Conservation (phyloP, 2,329 filamentous ascomycete species). For the Sarocladiaceae sp. region DNA sequence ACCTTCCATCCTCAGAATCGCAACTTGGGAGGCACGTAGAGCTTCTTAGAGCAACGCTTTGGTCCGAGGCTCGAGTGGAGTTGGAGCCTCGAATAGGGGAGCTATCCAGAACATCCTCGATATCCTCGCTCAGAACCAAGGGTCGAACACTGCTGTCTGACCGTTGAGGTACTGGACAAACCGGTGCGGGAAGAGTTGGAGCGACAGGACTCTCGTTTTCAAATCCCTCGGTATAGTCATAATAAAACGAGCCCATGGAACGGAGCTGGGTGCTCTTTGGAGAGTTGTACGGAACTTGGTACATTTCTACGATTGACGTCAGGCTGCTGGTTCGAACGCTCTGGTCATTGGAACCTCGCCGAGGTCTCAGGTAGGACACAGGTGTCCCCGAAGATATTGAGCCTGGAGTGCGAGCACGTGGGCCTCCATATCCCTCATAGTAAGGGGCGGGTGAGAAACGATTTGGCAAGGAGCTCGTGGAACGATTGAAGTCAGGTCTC, state of each 20-base stretch:
- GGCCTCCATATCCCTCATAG: conserved; percentile 14
- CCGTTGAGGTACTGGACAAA: conserved; percentile 25
- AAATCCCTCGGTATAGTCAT: conserved; percentile 48
- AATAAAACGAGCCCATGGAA: conserved; percentile 35
- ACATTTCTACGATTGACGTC: conserved; percentile 45
- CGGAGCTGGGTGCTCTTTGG: conserved; percentile 22
- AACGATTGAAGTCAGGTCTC: conserved; percentile 33
- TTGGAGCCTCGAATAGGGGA: conserved; percentile 6
- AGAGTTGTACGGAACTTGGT: conserved; percentile 24
- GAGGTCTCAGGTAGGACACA: conserved; percentile 25
- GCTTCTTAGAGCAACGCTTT: not conserved
- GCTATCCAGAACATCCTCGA: conserved; percentile 4
- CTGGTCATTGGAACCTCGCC: conserved; percentile 29
- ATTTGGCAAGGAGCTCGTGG: conserved; percentile 32
- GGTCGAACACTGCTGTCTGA: conserved; percentile 18
- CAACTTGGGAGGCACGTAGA: not conserved
- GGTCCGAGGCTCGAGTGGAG: not conserved
- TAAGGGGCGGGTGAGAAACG: conserved; percentile 21
- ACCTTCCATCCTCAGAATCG: not conserved
- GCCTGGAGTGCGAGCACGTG: conserved; percentile 29
- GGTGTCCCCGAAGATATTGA: conserved; percentile 22
- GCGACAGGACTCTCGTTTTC: conserved; percentile 24
- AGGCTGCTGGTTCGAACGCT: conserved; percentile 40
- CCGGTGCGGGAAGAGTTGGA: conserved; percentile 15
- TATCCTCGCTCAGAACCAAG: conserved; percentile 19